Percentiles rank a stretch among this genome's conserved stretches.
Evolutionary conservation across 2,329 filamentous ascomycete species (phyloP).

Genomic region (Hypoxylon sp.): DNA sequence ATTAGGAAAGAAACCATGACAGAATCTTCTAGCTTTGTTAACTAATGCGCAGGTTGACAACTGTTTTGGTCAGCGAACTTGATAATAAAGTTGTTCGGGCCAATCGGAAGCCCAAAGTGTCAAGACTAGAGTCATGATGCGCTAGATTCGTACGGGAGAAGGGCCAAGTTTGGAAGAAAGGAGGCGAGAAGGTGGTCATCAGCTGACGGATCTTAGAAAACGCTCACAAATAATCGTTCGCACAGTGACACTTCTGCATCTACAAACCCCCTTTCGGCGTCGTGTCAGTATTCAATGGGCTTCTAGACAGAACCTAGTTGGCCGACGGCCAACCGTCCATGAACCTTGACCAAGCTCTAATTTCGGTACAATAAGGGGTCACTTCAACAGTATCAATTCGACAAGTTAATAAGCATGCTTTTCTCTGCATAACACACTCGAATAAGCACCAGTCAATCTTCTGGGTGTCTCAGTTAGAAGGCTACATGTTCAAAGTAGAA

Average conservation of each 20-base stretch:
- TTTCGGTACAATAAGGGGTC: not conserved
- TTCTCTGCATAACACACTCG: not conserved
- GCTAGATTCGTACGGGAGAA: conserved; percentile 1
- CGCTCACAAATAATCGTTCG: conserved; percentile 8
- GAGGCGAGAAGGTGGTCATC: conserved; percentile 6
- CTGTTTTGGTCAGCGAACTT: conserved; percentile 14
- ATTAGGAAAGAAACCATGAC: conserved; percentile 12
- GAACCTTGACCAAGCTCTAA: not conserved
- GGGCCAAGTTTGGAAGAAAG: conserved; percentile 5
- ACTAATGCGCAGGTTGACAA: not conserved
- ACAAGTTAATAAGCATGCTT: not conserved
- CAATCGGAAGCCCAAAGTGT: conserved; percentile 1
- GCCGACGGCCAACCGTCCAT: not conserved
- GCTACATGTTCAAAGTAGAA: not conserved
- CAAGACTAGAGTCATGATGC: not conserved
- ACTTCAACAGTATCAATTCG: not conserved
- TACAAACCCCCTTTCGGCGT: not conserved
- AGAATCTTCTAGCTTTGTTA: conserved; percentile 9
- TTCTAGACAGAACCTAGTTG: not conserved
- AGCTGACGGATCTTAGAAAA: conserved; percentile 15
- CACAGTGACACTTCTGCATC: not conserved
- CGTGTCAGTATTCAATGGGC: not conserved
- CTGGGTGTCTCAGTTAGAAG: not conserved
- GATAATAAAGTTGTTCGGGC: not conserved
- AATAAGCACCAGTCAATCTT: not conserved